Base-by-base conservation (phyloP, 2,329 filamentous ascomycete genomes). In the Penicillium occitanis region DNA sequence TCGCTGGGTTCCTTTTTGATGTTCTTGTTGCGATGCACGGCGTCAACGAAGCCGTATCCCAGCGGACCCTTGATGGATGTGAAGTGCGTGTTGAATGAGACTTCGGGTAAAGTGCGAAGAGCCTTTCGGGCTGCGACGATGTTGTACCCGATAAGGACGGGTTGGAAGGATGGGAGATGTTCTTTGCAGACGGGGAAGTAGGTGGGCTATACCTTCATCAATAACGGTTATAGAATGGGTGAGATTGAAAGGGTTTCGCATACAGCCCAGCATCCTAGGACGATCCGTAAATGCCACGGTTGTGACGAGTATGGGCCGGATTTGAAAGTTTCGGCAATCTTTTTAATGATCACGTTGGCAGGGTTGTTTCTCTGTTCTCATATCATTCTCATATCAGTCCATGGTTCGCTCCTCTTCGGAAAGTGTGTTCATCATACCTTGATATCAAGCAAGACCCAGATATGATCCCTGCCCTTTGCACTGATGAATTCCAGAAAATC, bases 381-480 rank as follows among this genome's bases (percentile, higher is more conserved):
- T 25, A 40, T 57, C 33, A 57, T 5, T 60, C 17, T n/a, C n/a
- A 10, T 25, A 40, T 57, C 33, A 57, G 53, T 17, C 53, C 53
- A 40, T 57, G 11, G 51, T 37, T 40, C 33, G 33, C 33, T 25
- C 17, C 4, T 3, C 1, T 19, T 5, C 28, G 3, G 42, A 25
- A n/a, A 62, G 2, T 19, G 7, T 2, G 22, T 11, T 35, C 1
- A 22, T 28, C 1, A 22, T 77, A 91, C 89, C 83, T 97, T 98
- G 76, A 98, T 91, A 76, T 98, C 94, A 3, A 98, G 81, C 68
- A 97, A 78, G 5, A 95, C 72, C 93, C 93, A 97, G 10, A 93
- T 82, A 51, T 89, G 77, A 72, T 91, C 87, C 46, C 85, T 76
- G 0, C 83, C 89, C 0, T 88, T 88, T 69, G 86, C 81, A 0